phyloP scores from a whole-genome alignment of 768 basidiomycete genomes.

The Trametes maxima region DNA sequence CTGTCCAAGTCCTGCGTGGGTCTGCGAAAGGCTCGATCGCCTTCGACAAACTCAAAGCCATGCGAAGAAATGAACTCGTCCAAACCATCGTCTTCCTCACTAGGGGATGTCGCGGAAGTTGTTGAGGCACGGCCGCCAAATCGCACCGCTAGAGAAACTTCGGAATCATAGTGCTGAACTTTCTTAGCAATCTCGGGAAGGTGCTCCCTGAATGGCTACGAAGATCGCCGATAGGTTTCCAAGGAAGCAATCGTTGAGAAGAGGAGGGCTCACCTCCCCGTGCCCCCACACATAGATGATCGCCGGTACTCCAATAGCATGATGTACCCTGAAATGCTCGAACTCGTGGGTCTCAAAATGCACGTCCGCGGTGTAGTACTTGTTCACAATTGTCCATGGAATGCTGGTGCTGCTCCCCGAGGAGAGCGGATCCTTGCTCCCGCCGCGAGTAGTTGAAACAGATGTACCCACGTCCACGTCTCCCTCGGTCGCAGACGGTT shows the following conservation, averaged over 20 bases:
- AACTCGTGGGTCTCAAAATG: constrained; percentile 61
- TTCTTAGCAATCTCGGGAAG: constrained; percentile 51
- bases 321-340: constrained; percentile 43
- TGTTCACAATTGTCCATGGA: constrained; percentile 79
- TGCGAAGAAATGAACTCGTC: constrained; percentile 68
- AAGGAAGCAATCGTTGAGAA: constrained; percentile 2
- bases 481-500: background rate
- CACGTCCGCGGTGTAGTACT: constrained; percentile 80
- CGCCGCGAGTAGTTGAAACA: background rate
- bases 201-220: constrained; percentile 60
- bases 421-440: constrained; percentile 6
- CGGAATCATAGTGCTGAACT: constrained; percentile 57
- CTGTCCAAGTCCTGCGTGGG: constrained; percentile 24
- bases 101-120: background rate
- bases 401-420: constrained; percentile 33
- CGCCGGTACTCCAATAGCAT: constrained; percentile 59
- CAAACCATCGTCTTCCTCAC: constrained; percentile 54
- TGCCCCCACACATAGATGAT: constrained; percentile 71
- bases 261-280: constrained; percentile 56
- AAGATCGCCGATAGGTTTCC: background rate
- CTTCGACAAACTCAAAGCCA: constrained; percentile 81
- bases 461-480: background rate
- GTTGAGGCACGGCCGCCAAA: constrained; percentile 37
- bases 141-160: constrained; percentile 72
- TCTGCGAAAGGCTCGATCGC: constrained; percentile 32